Evolutionary conservation across 2,329 filamentous ascomycete genomes (phyloP).

Genomic region (Colletotrichum siamense): DNA sequence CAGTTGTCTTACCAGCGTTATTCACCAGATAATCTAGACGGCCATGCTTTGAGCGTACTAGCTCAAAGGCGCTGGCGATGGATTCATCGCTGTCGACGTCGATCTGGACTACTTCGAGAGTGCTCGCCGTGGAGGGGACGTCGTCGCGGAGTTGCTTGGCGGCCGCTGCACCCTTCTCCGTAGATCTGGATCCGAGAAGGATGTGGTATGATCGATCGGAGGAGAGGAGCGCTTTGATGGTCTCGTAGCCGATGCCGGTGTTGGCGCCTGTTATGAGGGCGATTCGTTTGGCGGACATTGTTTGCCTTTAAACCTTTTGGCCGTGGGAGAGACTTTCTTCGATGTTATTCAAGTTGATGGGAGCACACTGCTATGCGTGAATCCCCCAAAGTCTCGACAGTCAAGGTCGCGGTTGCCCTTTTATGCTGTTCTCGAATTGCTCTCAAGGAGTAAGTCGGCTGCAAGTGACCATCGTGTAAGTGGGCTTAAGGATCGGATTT

Average conservation of each 20-base stretch:
- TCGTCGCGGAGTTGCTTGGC: slow-evolving; percentile 45
- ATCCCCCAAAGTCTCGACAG: fast-evolving
- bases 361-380: no score
- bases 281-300: slow-evolving; percentile 26
- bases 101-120: slow-evolving; percentile 51
- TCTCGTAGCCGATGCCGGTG: slow-evolving; percentile 65
- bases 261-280: slow-evolving; percentile 66
- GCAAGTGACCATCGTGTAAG: not conserved
- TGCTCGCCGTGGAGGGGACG: slow-evolving; percentile 41
- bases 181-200: slow-evolving; percentile 57
- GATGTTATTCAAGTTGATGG: not conserved
- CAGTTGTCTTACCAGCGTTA: slow-evolving; percentile 25
- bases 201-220: slow-evolving; percentile 56
- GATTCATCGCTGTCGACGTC: slow-evolving; percentile 59
- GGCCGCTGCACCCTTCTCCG: slow-evolving; percentile 55
- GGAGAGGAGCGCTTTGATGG: slow-evolving; percentile 56
- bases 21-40: slow-evolving; percentile 37
- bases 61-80: slow-evolving; percentile 29
- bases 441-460: not conserved
- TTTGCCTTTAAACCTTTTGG: no score
- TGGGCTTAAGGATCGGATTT: not conserved
- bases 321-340: no score
- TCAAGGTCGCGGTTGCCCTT: fast-evolving
- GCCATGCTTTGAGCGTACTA: slow-evolving; percentile 27
- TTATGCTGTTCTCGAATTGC: not conserved